A percentile compares a stretch with the other conserved stretches of the same genome.
phyloP scores from a whole-genome alignment of 345 rosid genomes.

The Gossypium ekmanianum region DNA sequence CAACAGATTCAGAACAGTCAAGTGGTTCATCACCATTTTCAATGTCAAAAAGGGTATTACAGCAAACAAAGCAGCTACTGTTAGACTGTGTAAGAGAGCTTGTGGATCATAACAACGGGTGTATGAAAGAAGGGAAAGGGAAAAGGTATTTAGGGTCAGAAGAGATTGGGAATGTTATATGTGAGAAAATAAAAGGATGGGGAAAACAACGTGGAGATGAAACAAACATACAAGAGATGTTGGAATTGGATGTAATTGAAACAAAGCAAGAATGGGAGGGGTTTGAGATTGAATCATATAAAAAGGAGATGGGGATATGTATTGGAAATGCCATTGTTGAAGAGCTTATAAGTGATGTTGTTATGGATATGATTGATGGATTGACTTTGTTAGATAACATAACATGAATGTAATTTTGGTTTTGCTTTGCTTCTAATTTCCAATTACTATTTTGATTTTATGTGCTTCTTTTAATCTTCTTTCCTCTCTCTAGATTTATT shows the following conservation, averaged over 20 bases:
- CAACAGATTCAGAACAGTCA: slow-evolving; percentile 20
- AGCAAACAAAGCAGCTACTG: slow-evolving; percentile 48
- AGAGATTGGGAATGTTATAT: slow-evolving; percentile 30
- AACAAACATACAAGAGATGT: slow-evolving; percentile 18
- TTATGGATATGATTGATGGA: slow-evolving; percentile 25
- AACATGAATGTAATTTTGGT: neutral
- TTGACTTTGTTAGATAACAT: too few species aligned
- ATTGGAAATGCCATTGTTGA: slow-evolving; percentile 41
- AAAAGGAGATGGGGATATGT: slow-evolving; percentile 25
- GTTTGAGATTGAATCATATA: slow-evolving; percentile 13
- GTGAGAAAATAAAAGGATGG: slow-evolving; percentile 33
- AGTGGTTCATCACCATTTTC: slow-evolving; percentile 11
- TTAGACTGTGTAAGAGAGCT: slow-evolving; percentile 49
- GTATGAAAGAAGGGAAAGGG: slow-evolving; percentile 16
- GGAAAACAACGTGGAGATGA: slow-evolving; percentile 26
- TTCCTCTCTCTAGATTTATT: too few species aligned
- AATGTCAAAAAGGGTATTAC: slow-evolving; percentile 31
- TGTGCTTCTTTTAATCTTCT: too few species aligned
- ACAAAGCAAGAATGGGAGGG: slow-evolving; percentile 32
- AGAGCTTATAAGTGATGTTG: slow-evolving; percentile 30
- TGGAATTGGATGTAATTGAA: slow-evolving; percentile 26
- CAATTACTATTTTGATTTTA: neutral
- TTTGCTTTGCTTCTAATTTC: neutral
- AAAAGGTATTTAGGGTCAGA: slow-evolving; percentile 17
- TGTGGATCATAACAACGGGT: slow-evolving; percentile 27